Conservation (phyloP, 2,329 filamentous ascomycete species). For the Aureobasidium subglaciale region DNA sequence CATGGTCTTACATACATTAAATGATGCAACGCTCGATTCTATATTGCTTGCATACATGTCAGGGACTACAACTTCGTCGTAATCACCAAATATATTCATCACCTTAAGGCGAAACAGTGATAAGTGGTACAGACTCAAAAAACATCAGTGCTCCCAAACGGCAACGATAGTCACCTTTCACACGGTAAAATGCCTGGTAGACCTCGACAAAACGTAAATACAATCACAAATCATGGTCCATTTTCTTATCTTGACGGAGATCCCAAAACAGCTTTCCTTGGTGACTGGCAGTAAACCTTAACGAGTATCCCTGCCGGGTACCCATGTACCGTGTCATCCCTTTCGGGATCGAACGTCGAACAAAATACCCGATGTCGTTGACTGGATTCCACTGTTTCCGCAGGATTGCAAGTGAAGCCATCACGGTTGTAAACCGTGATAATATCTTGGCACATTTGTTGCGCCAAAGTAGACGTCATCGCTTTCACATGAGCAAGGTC, state of each 20-base stretch:
- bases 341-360: neutral
- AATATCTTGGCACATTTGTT: neutral
- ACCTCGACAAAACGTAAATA: neutral
- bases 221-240: neutral
- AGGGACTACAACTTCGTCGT: no score
- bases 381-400: neutral
- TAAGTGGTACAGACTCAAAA: no score
- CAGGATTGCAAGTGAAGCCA: neutral
- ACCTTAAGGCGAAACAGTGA: no score
- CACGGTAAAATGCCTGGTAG: no score
- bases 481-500: slow-evolving; percentile 8
- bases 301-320: neutral
- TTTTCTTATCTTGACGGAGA: neutral
- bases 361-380: neutral
- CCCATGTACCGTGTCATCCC: neutral
- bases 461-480: slow-evolving; percentile 2
- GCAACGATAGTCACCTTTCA: no score
- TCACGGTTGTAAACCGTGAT: neutral
- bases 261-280: neutral
- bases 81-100: no score
- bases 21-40: no score
- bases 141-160: no score
- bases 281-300: neutral
- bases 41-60: no score
- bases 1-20: no score